phyloP scores from a whole-genome alignment of 371 early-diverging fungal genomes.

The Syncephalastrum racemosum region DNA sequence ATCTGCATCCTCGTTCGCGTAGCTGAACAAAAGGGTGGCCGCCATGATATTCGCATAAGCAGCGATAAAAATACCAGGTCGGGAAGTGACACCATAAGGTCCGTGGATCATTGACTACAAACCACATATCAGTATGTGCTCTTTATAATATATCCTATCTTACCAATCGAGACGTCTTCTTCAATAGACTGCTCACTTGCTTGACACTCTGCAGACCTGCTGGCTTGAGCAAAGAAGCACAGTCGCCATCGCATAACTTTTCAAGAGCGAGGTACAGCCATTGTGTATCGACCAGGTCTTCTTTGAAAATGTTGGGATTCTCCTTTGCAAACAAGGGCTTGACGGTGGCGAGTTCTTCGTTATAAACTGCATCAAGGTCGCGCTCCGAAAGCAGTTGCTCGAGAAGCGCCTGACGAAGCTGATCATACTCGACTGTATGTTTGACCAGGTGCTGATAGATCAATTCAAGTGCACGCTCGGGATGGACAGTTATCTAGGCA shows the following conservation, averaged over 20 bases:
- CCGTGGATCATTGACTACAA: conserved; percentile 39
- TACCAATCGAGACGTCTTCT: too few relatives aligned
- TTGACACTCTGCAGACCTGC: neutral
- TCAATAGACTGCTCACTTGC: too few relatives aligned
- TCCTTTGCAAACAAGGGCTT: conserved; percentile 52
- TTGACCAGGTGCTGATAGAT: conserved; percentile 43
- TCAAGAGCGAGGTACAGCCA: conserved; percentile 35
- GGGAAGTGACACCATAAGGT: conserved; percentile 43
- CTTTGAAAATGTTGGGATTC: conserved; percentile 56
- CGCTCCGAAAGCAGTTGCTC: conserved; percentile 17
- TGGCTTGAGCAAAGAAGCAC: neutral
- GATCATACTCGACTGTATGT: conserved; percentile 18
- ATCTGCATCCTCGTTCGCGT: conserved; percentile 7
- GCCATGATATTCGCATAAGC: conserved; percentile 26
- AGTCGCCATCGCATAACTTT: neutral
- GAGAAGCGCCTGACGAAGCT: conserved; percentile 23
- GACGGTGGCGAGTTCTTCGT: conserved; percentile 25
- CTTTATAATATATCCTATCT: neutral
- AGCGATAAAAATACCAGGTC: conserved; percentile 29
- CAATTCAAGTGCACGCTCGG: conserved; percentile 58
- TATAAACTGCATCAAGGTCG: conserved; percentile 12
- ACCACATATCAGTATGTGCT: neutral
- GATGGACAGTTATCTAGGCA: conserved; percentile 26
- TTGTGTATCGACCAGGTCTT: conserved; percentile 54
- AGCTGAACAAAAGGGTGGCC: conserved; percentile 12